phyloP scores from a whole-genome alignment of 164 flowering plant genomes.

The Vitis amurensis region DNA sequence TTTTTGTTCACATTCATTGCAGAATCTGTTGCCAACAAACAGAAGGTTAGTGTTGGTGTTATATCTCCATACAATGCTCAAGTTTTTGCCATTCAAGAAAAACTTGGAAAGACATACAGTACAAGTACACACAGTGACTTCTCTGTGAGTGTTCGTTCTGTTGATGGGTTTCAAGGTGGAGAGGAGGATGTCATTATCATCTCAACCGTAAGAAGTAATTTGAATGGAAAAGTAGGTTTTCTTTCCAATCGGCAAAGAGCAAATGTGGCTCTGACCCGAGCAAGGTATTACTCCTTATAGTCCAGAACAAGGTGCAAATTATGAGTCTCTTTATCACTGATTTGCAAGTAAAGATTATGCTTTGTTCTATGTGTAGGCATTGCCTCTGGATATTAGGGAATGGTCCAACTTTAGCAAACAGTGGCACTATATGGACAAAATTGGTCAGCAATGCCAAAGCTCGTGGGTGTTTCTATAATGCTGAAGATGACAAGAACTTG shows the following conservation, averaged over 20 bases:
- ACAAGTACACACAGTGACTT: constrained; percentile 8
- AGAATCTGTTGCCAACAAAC: constrained; percentile 10
- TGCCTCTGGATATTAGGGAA: constrained; percentile 59
- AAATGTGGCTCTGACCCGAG: constrained; percentile 58
- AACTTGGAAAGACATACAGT: constrained; percentile 19
- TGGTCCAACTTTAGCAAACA: constrained; percentile 26
- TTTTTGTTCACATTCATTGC: constrained; percentile 4
- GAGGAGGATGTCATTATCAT: constrained; percentile 49
- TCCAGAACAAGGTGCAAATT: not conserved
- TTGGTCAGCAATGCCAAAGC: constrained; percentile 42
- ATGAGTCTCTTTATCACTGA: not conserved
- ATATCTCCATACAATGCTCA: constrained; percentile 51
- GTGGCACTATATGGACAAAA: constrained; percentile 37
- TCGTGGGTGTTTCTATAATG: constrained; percentile 33
- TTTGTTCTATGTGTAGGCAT: constrained; percentile 18
- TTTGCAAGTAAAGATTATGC: not conserved
- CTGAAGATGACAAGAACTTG: constrained; percentile 34
- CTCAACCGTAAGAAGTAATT: constrained; percentile 45
- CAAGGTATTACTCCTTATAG: constrained; percentile 29
- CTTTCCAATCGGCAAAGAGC: constrained; percentile 38
- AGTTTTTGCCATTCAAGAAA: constrained; percentile 39
- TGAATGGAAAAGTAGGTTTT: constrained; percentile 39
- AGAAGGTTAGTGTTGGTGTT: constrained; percentile 39
- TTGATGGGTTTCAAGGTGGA: constrained; percentile 58
- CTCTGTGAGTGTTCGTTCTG: constrained; percentile 29